phyloP scores from a whole-genome alignment of 139 green algal species.

The Auxenochlorella pyrenoidosa region DNA sequence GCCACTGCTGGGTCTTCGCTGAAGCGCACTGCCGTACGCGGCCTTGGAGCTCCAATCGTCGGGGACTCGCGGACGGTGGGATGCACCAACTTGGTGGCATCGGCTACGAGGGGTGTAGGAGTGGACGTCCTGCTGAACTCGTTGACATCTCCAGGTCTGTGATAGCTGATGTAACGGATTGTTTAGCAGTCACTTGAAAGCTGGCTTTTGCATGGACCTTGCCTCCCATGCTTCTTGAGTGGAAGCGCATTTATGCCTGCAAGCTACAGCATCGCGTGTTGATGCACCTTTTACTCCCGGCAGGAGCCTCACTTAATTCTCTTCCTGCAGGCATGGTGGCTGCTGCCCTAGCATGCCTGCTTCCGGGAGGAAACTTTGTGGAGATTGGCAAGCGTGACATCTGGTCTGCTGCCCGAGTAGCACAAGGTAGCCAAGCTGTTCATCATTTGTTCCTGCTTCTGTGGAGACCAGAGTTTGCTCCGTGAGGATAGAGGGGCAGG shows the following conservation, averaged over 20 bases:
- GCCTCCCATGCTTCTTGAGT: too few relatives aligned
- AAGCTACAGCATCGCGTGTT: not conserved
- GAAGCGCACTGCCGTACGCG: slow-evolving; percentile 67
- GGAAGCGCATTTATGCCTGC: too few relatives aligned
- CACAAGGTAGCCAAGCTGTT: not conserved
- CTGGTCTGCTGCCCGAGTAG: slow-evolving; percentile 62
- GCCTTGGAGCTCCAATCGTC: slow-evolving; percentile 47
- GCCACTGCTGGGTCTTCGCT: slow-evolving; percentile 58
- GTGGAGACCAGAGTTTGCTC: not conserved
- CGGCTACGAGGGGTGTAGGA: not conserved
- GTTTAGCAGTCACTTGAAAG: too few relatives aligned
- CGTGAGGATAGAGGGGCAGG: too few relatives aligned
- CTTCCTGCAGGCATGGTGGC: slow-evolving; percentile 51
- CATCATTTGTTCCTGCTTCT: not conserved
- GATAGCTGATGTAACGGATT: too few relatives aligned
- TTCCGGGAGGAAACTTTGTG: slow-evolving; percentile 60
- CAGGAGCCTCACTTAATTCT: not conserved
- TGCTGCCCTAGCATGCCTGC: slow-evolving; percentile 65
- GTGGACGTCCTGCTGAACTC: slow-evolving; percentile 74
- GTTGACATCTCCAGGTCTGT: slow-evolving; percentile 70
- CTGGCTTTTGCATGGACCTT: not conserved
- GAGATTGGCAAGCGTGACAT: slow-evolving; percentile 93
- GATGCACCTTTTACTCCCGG: not conserved
- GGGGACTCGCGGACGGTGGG: slow-evolving; percentile 60
- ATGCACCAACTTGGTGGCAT: slow-evolving; percentile 48